Percentiles rank a stretch among this genome's conserved stretches.
These are phyloP conservation scores for Gracilaria vermiculophylla DNA, from an alignment of 23 red algal species.

Conservation along the genomic window DNA sequence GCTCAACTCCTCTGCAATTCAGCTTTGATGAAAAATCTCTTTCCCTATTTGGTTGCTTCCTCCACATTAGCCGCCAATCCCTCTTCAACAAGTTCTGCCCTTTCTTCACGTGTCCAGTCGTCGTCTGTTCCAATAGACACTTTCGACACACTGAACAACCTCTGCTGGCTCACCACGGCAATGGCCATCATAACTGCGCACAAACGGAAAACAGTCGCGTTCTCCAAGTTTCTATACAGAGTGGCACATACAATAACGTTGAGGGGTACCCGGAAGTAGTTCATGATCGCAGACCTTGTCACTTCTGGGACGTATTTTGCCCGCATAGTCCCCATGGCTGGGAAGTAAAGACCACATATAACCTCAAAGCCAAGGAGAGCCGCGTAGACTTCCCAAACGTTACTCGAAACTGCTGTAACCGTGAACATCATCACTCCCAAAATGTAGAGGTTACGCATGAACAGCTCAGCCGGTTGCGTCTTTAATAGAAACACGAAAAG, in stretches of 20 bases:
- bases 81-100: constrained; percentile 60
- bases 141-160: constrained; percentile 67
- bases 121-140: constrained; percentile 61
- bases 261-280: constrained; percentile 88
- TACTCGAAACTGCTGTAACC: constrained; percentile 37
- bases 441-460: constrained; percentile 64
- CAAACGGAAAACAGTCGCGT: constrained; percentile 45
- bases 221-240: constrained; percentile 56
- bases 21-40: not conserved
- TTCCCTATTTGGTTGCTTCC: constrained; percentile 21
- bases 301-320: constrained; percentile 89
- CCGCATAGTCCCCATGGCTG: constrained; percentile 85
- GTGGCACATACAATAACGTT: constrained; percentile 86
- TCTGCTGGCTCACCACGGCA: constrained; percentile 60
- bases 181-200: constrained; percentile 59
- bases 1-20: not conserved
- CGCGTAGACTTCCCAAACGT: constrained; percentile 63
- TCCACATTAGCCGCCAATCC: constrained; percentile 28
- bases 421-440: constrained; percentile 42
- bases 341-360: constrained; percentile 92
- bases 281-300: constrained; percentile 86
- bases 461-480: constrained; percentile 54
- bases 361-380: constrained; percentile 90
- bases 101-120: constrained; percentile 62
- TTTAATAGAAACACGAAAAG: constrained; percentile 75